Evolutionary conservation across 768 basidiomycete species (phyloP).

Genomic region (Nidularia sp.): DNA sequence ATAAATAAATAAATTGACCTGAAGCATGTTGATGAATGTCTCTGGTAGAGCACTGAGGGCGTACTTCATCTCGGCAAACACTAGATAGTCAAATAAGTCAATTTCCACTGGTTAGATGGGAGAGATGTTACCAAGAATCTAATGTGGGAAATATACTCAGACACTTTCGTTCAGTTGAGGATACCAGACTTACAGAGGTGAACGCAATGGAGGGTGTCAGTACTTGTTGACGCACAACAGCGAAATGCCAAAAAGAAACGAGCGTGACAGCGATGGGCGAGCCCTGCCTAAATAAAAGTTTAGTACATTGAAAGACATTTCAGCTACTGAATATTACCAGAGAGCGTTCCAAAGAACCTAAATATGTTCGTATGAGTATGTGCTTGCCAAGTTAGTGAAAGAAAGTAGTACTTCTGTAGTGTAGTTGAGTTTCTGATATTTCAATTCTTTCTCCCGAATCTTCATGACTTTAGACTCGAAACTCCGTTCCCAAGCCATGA

Average conservation of each 20-base stretch:
- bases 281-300: slow-evolving; percentile 43
- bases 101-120: too few relatives aligned
- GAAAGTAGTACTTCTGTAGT: slow-evolving; percentile 59
- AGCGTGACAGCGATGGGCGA: slow-evolving; percentile 59
- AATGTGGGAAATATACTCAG: not conserved
- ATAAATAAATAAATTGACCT: slow-evolving; percentile 33
- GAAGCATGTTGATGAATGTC: slow-evolving; percentile 86
- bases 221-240: slow-evolving; percentile 62
- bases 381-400: not conserved
- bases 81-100: slow-evolving; percentile 23
- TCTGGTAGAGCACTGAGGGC: slow-evolving; percentile 86
- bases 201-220: slow-evolving; percentile 87
- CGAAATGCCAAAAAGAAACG: slow-evolving; percentile 66
- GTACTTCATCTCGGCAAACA: slow-evolving; percentile 86
- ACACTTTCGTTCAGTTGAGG: not conserved
- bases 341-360: slow-evolving; percentile 46
- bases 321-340: slow-evolving; percentile 22
- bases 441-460: slow-evolving; percentile 77
- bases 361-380: not conserved
- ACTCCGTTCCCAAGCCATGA: slow-evolving; percentile 92
- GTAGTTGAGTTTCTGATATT: slow-evolving; percentile 84
- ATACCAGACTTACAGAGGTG: slow-evolving; percentile 46
- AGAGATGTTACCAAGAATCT: too few relatives aligned
- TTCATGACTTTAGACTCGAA: slow-evolving; percentile 75
- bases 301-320: not conserved